Conservation (phyloP, 164 flowering plant species). For the Paratinospora sagittata region DNA sequence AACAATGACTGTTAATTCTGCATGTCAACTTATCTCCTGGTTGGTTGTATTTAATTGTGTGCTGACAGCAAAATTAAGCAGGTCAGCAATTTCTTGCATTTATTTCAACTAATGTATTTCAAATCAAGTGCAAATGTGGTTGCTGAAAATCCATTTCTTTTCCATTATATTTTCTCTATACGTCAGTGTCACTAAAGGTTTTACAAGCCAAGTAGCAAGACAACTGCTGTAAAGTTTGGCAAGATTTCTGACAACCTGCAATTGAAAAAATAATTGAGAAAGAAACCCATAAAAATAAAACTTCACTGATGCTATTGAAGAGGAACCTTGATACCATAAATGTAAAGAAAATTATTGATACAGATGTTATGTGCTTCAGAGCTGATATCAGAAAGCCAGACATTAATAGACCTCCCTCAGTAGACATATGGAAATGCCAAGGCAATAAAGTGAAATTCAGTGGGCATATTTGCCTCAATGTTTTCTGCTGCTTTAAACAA, state of each 20-base stretch:
- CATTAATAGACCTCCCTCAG: not conserved
- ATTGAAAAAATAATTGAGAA: no score
- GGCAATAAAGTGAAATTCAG: not conserved
- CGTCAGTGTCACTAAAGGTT: no score
- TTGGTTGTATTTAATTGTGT: conserved; percentile 13
- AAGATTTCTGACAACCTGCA: not conserved
- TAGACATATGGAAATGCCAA: not conserved
- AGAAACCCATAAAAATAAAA: no score
- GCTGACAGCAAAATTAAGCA: conserved; percentile 9
- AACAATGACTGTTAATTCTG: conserved; percentile 14
- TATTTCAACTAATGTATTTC: conserved; percentile 7
- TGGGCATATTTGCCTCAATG: not conserved
- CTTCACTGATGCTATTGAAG: no score
- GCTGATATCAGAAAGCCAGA: not conserved
- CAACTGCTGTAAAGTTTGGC: not conserved
- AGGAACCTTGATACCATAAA: no score
- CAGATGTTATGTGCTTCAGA: not conserved
- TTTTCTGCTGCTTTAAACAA: not conserved
- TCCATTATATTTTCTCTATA: not conserved
- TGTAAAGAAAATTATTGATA: no score
- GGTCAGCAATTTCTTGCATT: conserved; percentile 10
- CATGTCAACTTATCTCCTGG: conserved; percentile 6
- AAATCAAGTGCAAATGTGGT: conserved; percentile 8
- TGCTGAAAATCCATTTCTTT: conserved; percentile 10
- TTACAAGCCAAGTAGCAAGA: not conserved